These are phyloP conservation scores for Megacollybia marginata DNA, from an alignment of 768 basidiomycete species.

Conservation along the genomic window DNA sequence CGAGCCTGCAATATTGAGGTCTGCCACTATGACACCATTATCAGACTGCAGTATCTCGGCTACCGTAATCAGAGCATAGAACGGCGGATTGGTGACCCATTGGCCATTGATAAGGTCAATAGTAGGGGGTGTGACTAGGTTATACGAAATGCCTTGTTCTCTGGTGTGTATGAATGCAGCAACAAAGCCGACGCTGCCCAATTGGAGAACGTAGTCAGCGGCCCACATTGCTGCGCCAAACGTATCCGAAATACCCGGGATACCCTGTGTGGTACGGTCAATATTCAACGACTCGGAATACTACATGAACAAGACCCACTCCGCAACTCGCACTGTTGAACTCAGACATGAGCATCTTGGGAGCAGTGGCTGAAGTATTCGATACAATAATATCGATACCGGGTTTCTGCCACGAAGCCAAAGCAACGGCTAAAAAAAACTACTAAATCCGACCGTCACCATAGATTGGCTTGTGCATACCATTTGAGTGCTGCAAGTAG, in stretches of 20 bases:
- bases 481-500: slow-evolving; percentile 17
- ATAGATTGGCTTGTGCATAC: slow-evolving; percentile 31
- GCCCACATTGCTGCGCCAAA: slow-evolving; percentile 47
- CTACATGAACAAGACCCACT: slow-evolving; percentile 14
- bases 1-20: slow-evolving; percentile 37
- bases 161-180: slow-evolving; percentile 48
- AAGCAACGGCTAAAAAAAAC: slow-evolving; percentile 23
- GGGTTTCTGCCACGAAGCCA: slow-evolving; percentile 39
- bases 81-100: slow-evolving; percentile 44
- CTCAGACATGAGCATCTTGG: slow-evolving; percentile 42
- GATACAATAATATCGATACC: slow-evolving; percentile 28
- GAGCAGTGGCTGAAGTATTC: slow-evolving; percentile 20
- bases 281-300: slow-evolving; percentile 15
- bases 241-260: slow-evolving; percentile 35
- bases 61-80: slow-evolving; percentile 39
- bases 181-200: slow-evolving; percentile 40
- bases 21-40: slow-evolving; percentile 36
- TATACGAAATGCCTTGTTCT: slow-evolving; percentile 45
- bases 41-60: slow-evolving; percentile 35
- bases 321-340: slow-evolving; percentile 50
- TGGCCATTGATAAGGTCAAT: slow-evolving; percentile 25
- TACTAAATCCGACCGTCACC: neutral
- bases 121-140: slow-evolving; percentile 37
- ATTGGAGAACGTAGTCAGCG: slow-evolving; percentile 43
- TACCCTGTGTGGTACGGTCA: neutral